Conservation (phyloP, 164 flowering plant genomes). For the Houttuynia cordata region DNA sequence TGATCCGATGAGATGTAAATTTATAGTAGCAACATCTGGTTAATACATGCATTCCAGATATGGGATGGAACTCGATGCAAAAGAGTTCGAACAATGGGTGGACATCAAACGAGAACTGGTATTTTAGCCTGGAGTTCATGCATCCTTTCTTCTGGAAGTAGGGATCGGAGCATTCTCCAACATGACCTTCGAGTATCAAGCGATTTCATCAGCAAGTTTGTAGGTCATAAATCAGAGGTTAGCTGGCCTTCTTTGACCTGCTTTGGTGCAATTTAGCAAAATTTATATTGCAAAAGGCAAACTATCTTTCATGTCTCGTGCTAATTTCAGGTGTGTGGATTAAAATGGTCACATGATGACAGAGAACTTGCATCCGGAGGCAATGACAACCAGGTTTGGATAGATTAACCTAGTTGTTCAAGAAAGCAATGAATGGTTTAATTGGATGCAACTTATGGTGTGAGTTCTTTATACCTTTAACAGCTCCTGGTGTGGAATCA, state of each 20-base stretch:
- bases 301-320: background rate
- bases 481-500: constrained; percentile 97
- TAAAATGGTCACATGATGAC: constrained; percentile 99
- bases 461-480: background rate
- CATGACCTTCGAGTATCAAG: constrained; percentile 84
- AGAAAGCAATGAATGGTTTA: background rate
- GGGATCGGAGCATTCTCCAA: constrained; percentile 86
- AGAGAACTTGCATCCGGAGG: constrained; percentile 99
- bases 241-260: background rate
- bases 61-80: constrained; percentile 97
- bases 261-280: background rate
- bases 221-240: constrained; percentile 98
- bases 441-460: background rate
- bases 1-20: no score
- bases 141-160: constrained; percentile 82
- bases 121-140: constrained; percentile 94
- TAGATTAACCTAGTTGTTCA: background rate
- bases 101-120: constrained; percentile 95
- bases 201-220: constrained; percentile 70
- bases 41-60: constrained; percentile 23
- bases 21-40: background rate
- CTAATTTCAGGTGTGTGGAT: constrained; percentile 69
- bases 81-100: constrained; percentile 72
- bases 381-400: constrained; percentile 88
- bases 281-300: background rate